phyloP scores from a whole-genome alignment of 2,329 filamentous ascomycete genomes.

The Trichoderma afroharzianum region DNA sequence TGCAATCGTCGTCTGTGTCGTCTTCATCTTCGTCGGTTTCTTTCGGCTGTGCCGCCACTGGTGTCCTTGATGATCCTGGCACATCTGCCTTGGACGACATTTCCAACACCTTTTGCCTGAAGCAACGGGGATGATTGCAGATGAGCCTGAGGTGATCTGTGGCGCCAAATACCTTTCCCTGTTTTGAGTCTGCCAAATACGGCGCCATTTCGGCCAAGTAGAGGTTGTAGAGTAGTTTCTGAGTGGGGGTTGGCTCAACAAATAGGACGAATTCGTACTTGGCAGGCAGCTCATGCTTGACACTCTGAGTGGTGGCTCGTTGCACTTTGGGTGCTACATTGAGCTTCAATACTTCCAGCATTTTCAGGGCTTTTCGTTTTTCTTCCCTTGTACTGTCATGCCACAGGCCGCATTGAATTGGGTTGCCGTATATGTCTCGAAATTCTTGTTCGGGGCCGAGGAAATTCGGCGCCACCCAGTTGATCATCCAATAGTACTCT shows the following conservation, averaged over 20 bases:
- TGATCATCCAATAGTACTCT: conserved; percentile 84
- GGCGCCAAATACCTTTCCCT: conserved; percentile 32
- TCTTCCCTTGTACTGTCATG: conserved; percentile 56
- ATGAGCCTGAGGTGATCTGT: conserved; percentile 43
- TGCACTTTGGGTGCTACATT: conserved; percentile 76
- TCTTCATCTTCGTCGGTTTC: not conserved
- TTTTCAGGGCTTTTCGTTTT: conserved; percentile 58
- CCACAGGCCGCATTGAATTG: conserved; percentile 70
- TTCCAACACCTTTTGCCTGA: conserved; percentile 34
- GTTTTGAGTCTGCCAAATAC: not conserved
- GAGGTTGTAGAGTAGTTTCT: conserved; percentile 58
- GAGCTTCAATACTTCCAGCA: conserved; percentile 65
- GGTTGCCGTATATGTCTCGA: conserved; percentile 61
- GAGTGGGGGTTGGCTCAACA: conserved; percentile 64
- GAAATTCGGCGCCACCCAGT: conserved; percentile 80
- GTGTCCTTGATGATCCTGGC: not conserved
- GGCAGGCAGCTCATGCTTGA: conserved; percentile 63
- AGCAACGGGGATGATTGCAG: conserved; percentile 51
- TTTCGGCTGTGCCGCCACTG: not conserved
- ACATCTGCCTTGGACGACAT: conserved; percentile 10
- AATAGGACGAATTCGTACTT: conserved; percentile 83
- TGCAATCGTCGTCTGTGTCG: not conserved
- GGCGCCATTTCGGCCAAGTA: conserved; percentile 35
- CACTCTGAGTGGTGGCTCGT: conserved; percentile 63
- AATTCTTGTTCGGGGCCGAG: conserved; percentile 69